Evolutionary conservation across 805 yeast genomes (phyloP).

Genomic region (Cyberlindnera euphorbiiphila): DNA sequence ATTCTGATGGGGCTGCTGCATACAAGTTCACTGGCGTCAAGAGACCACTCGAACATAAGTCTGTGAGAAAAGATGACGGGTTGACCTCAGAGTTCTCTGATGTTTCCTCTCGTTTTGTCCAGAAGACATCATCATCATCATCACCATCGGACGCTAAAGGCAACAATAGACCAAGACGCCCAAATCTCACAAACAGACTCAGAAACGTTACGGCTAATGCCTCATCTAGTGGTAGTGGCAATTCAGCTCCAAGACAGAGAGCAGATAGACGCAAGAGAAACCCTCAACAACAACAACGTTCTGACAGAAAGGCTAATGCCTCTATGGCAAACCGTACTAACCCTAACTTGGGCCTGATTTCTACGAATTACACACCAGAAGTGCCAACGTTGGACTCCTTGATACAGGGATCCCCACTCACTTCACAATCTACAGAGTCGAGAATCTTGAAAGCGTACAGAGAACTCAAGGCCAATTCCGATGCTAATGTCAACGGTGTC

Average conservation of each 20-base stretch:
- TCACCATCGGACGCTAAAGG: constrained; percentile 4
- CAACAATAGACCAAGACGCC: constrained; percentile 2
- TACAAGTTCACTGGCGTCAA: too few species aligned
- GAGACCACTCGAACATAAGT: constrained; percentile 5
- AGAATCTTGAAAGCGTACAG: constrained; percentile 23
- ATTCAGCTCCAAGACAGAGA: constrained; percentile 10
- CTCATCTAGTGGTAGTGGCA: not conserved
- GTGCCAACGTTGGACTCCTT: constrained; percentile 17
- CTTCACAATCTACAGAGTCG: constrained; percentile 22
- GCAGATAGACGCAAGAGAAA: constrained; percentile 7
- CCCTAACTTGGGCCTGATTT: constrained; percentile 20
- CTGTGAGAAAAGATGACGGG: not conserved
- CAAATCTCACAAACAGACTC: constrained; percentile 10
- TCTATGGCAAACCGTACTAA: constrained; percentile 4
- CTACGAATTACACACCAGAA: constrained; percentile 19
- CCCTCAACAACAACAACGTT: not conserved
- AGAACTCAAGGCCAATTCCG: constrained; percentile 12
- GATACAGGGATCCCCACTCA: constrained; percentile 15
- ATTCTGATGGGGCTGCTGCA: too few species aligned
- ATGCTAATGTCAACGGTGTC: constrained; percentile 18
- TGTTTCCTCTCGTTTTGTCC: constrained; percentile 1
- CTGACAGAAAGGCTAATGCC: not conserved
- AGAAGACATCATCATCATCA: constrained; percentile 1
- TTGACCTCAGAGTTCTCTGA: constrained; percentile 4
- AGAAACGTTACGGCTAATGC: constrained; percentile 7